Evolutionary conservation across 129 eudicot genomes (phyloP), one percentile per base, ranked within the genome.

Genomic region (Centella asiatica): DNA sequence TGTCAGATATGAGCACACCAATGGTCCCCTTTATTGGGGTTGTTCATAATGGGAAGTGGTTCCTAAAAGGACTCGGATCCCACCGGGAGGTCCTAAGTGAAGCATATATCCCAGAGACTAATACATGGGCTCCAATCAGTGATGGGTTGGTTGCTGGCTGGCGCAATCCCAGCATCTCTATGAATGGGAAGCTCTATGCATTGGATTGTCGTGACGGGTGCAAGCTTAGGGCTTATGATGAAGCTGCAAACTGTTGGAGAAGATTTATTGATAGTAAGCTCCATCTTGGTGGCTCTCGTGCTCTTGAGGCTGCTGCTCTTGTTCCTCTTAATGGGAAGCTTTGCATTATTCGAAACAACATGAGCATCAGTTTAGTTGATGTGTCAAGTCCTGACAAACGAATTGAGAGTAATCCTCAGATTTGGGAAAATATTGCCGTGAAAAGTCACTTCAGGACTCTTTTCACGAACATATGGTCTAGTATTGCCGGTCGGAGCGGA

Each of bases 1-100:
- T 90, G 51, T 71, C 95, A 0, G 97, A 90, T 52, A 90, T 90
- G 95, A 86, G 84, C 76, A 86, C 80, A 1, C 90, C 87, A 19
- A 83, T 90, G 97, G 95, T 84, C 14, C 97, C 97, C 1, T 90
- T 90, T 73, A 90, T 90, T 14, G 97, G 97, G 39, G 94, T 86
- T 0, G 93, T 90, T 39, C 80, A 86, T 67, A 70, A 81, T 18
- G 94, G 94, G 4, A 86, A 86, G 69, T 90, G 97, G 97, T 86
- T 79, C 60, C 48, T 90, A 32, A 90, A 90, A 71, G 97, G 97
- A 5, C 87, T 83, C 6, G 95, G 97, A 45, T 68, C 85, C 57
- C 94, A 79, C 48, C 68, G 95, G 36, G 94, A 86, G 78, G 95
- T 90, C 44, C 47, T 90, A 76, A 90, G 97, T 61, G 95, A 86